Base-by-base conservation (phyloP, 2,329 filamentous ascomycete species). In the Aspergillus hiratsukae region DNA sequence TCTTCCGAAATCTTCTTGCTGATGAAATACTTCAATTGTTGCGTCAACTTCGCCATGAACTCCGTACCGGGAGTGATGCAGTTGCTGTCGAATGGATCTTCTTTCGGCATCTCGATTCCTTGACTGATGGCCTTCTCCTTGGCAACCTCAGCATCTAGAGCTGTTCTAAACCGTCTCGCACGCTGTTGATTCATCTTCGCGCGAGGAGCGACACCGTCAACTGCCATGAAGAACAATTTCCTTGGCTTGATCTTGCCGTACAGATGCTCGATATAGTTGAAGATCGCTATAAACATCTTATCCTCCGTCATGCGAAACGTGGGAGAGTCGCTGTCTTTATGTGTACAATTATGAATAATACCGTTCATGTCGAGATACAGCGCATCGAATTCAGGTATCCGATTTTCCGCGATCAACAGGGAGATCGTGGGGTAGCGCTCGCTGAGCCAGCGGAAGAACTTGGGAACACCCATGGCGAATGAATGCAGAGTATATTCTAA, bases 141-240 rank as follows among this genome's bases (percentile, higher is more conserved):
- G 58, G 92, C 91, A 64, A 85, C 83, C 74, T 99, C 94, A 55
- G 85, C 89, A 70, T 99, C 95, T 51, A 97, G 80, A 43, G 94
- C 94, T 25, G 94, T 97, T 69, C 94, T 86, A 75, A 99, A 99
- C 72, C 94, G 88, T 69, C 94, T 87, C 56, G 94, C 89, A 66
- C 94, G 90, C 78, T 99, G 94, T 76, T 99, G 94, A 75, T 99
- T 99, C 94, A 99, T 99, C 82, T 99, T 99, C 66, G 94, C 94
- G 68, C 94, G 89, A 19, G 94, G 95, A 23, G 94, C 94, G 60
- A 99, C 95, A 68, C 94, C 94, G 70, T 99, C 94, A 63, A 99
- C 94, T 51, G 94, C 95, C 94, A 99, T 99, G 81, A 97, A 99
- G 78, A 99, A 99, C 37, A 99, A 84, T 80, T 97, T 88, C 77